Evolutionary conservation across 2,329 filamentous ascomycete species (phyloP).

Genomic region (Pestalotiopsis sp.): DNA sequence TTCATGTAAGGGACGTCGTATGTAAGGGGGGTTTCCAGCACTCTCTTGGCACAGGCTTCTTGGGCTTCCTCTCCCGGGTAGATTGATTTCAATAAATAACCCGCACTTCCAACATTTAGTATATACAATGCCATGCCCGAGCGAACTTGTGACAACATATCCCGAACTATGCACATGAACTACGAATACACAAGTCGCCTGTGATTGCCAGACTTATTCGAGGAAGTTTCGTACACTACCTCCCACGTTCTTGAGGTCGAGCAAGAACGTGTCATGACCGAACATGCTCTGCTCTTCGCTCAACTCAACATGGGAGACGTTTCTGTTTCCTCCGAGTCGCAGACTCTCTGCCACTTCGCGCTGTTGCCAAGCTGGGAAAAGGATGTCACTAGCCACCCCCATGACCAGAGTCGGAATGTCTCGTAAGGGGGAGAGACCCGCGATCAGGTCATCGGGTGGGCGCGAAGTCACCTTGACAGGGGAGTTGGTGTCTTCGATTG

Average conservation of each 20-base stretch:
- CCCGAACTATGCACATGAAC: too few species aligned
- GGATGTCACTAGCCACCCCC: slow-evolving; percentile 91
- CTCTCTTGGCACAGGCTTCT: too few species aligned
- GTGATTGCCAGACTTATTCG: slow-evolving; percentile 39
- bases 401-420: slow-evolving; percentile 84
- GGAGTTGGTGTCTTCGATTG: slow-evolving; percentile 29
- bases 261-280: slow-evolving; percentile 92
- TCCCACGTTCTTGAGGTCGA: slow-evolving; percentile 90
- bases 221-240: slow-evolving; percentile 81
- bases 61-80: too few species aligned
- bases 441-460: slow-evolving; percentile 78
- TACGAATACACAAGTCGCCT: too few species aligned
- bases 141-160: too few species aligned
- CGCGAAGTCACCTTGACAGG: slow-evolving; percentile 38
- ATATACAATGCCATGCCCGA: too few species aligned
- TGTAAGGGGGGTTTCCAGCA: too few species aligned
- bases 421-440: slow-evolving; percentile 69
- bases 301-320: slow-evolving; percentile 84
- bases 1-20: too few species aligned
- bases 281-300: slow-evolving; percentile 94
- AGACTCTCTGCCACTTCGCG: slow-evolving; percentile 87
- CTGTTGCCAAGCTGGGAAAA: slow-evolving; percentile 98
- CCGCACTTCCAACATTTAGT: too few species aligned
- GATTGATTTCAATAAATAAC: too few species aligned
- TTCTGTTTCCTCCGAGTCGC: slow-evolving; percentile 72